These are phyloP conservation scores for Tagetes erecta DNA, from an alignment of 129 eudicot genomes.

Conservation along the genomic window DNA sequence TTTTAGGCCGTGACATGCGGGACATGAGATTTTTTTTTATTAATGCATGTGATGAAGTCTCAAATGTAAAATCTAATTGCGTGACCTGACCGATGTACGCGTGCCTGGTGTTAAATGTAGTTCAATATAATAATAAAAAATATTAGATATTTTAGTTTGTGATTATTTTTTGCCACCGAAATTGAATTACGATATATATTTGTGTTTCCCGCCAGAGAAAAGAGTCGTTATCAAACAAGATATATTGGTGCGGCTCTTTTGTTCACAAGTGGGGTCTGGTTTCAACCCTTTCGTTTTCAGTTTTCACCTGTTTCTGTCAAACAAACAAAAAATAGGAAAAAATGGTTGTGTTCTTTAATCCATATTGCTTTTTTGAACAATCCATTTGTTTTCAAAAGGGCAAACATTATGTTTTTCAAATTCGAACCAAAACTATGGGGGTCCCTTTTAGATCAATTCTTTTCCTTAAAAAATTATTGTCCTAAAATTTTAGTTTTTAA, in stretches of 20 bases:
- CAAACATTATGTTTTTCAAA: conserved; percentile 31
- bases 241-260: conserved; percentile 25
- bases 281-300: conserved; percentile 29
- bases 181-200: background rate
- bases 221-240: conserved; percentile 28
- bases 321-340: background rate
- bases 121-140: too few species aligned
- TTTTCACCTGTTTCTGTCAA: conserved; percentile 35
- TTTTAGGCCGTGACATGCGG: too few species aligned
- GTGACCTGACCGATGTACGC: too few species aligned
- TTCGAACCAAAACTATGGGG: conserved; percentile 17
- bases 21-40: too few species aligned
- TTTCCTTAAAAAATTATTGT: background rate
- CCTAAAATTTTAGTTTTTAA: background rate
- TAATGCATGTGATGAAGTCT: too few species aligned
- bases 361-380: conserved; percentile 11
- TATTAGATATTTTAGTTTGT: background rate
- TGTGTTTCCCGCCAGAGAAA: conserved; percentile 56
- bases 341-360: background rate
- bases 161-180: conserved; percentile 24
- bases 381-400: conserved; percentile 23
- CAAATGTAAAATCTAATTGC: too few species aligned
- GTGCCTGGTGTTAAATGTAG: too few species aligned
- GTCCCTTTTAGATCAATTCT: background rate
- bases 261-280: conserved; percentile 42